A percentile compares a stretch with the other conserved stretches of the same genome.
These are phyloP conservation scores for Eutrema heterophyllum DNA, from an alignment of 345 rosid genomes.

Conservation along the genomic window DNA sequence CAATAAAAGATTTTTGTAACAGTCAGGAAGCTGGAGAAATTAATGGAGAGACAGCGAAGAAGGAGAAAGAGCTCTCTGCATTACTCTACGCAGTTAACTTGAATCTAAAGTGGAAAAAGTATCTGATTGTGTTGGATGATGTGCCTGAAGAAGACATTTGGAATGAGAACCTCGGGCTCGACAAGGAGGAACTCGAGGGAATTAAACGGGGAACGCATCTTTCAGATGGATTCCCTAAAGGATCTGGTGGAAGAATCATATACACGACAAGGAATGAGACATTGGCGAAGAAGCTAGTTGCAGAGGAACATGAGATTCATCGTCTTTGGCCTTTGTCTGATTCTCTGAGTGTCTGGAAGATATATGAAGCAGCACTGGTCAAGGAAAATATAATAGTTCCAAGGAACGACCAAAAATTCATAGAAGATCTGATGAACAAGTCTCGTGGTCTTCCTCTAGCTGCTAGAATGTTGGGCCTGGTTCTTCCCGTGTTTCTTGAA, in stretches of 20 bases:
- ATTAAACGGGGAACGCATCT: conserved; percentile 30
- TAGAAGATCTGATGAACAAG: conserved; percentile 23
- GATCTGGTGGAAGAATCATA: conserved; percentile 41
- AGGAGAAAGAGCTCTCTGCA: conserved; percentile 15
- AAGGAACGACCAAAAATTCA: conserved; percentile 23
- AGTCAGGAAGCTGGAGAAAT: neutral
- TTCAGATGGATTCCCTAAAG: conserved; percentile 45
- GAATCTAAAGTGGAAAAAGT: conserved; percentile 42
- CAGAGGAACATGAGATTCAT: conserved; percentile 29
- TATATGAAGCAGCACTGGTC: conserved; percentile 21
- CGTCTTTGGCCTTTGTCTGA: conserved; percentile 28
- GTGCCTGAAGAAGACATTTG: neutral
- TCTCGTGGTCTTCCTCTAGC: conserved; percentile 44
- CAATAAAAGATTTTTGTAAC: neutral
- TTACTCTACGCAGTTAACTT: conserved; percentile 39
- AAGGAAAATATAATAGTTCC: neutral
- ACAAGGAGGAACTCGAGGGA: neutral
- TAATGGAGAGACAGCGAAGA: neutral
- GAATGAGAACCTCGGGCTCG: conserved; percentile 4
- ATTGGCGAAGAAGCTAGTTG: conserved; percentile 33
- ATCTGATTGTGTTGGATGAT: conserved; percentile 45
- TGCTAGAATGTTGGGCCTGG: conserved; percentile 25
- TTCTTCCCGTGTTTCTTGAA: conserved; percentile 5
- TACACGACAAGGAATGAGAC: conserved; percentile 35
- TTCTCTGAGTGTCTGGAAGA: conserved; percentile 26